Percentiles rank a stretch among this genome's conserved stretches.
phyloP scores from a whole-genome alignment of 2,329 filamentous ascomycete genomes.

The Trichoderma brevicompactum region DNA sequence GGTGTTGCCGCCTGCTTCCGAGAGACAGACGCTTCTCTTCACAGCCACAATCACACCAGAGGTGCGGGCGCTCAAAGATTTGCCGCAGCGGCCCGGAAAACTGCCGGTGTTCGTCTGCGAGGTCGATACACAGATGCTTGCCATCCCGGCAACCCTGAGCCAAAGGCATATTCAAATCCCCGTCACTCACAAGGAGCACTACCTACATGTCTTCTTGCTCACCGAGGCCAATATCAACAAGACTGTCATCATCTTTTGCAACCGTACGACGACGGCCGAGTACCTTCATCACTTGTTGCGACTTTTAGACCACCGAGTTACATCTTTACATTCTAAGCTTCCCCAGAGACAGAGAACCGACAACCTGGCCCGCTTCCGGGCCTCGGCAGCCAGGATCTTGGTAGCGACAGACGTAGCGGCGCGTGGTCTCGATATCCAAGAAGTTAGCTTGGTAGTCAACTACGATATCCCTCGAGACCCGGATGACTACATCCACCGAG shows the following conservation, averaged over 20 bases:
- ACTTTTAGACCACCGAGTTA: slow-evolving; percentile 85
- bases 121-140: slow-evolving; percentile 74
- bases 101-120: slow-evolving; percentile 88
- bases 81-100: slow-evolving; percentile 70
- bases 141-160: slow-evolving; percentile 77
- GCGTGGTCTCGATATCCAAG: slow-evolving; percentile 92
- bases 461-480: slow-evolving; percentile 96
- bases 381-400: slow-evolving; percentile 83
- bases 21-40: slow-evolving; percentile 93
- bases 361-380: slow-evolving; percentile 90
- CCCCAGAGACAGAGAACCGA: slow-evolving; percentile 82
- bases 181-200: slow-evolving; percentile 92
- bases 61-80: slow-evolving; percentile 81
- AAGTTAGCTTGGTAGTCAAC: slow-evolving; percentile 88
- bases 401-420: slow-evolving; percentile 95
- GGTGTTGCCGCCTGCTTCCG: slow-evolving; percentile 73
- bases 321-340: slow-evolving; percentile 85
- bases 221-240: slow-evolving; percentile 77
- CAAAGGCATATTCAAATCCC: slow-evolving; percentile 89
- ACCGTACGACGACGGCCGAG: slow-evolving; percentile 85
- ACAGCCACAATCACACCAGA: slow-evolving; percentile 95
- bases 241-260: slow-evolving; percentile 91
- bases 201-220: slow-evolving; percentile 84
- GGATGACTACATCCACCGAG: slow-evolving; percentile 96
- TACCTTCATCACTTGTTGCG: slow-evolving; percentile 87